Conservation (phyloP, 495 filamentous ascomycete genomes). For the Neurospora sp. region DNA sequence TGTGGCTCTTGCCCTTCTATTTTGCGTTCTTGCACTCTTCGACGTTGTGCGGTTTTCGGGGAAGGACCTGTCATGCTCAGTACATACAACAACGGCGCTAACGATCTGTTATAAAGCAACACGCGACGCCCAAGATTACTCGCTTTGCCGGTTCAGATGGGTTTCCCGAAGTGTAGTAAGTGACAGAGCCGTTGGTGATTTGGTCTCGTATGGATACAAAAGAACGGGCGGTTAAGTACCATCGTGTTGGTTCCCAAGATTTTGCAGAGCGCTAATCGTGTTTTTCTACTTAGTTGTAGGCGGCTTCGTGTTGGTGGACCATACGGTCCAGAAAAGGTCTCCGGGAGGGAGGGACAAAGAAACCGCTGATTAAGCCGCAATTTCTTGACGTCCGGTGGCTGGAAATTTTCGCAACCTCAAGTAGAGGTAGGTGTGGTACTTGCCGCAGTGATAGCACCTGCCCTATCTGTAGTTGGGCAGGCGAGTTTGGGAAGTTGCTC, state of each 20-base stretch:
- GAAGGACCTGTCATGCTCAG: background rate
- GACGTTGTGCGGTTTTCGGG: background rate
- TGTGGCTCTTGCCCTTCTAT: too few species aligned
- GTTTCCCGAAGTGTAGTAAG: background rate
- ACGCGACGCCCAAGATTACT: background rate
- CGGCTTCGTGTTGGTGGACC: too few species aligned
- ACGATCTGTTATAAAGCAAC: background rate
- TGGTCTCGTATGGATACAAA: background rate
- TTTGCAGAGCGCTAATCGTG: background rate
- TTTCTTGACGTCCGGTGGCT: too few species aligned
- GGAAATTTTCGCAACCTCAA: too few species aligned
- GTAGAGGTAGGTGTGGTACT: too few species aligned
- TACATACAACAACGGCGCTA: background rate
- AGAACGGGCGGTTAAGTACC: background rate
- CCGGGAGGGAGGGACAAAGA: too few species aligned
- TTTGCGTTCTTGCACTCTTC: too few species aligned
- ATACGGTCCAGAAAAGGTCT: too few species aligned
- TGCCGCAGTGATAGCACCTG: too few species aligned
- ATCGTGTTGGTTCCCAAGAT: background rate
- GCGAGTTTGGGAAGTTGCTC: too few species aligned
- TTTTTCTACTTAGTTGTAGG: background rate
- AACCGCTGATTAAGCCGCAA: too few species aligned
- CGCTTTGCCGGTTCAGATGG: background rate
- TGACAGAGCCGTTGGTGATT: background rate
- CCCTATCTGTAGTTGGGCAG: too few species aligned